phyloP scores from a whole-genome alignment of 2,329 filamentous ascomycete species.

The Pseudogymnoascus sp. region DNA sequence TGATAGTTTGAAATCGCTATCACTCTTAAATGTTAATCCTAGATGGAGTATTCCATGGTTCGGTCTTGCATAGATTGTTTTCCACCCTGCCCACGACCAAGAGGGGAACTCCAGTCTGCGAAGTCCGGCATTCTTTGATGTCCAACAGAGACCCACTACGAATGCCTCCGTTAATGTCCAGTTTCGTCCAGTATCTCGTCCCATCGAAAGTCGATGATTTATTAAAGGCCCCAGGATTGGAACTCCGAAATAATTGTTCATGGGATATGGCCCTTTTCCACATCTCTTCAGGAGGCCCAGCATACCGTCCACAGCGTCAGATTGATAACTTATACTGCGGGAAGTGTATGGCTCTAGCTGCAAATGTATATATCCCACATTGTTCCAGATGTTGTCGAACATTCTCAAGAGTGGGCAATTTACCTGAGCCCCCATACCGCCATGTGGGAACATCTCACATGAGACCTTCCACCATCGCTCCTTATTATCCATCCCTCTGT shows the following conservation, averaged over 20 bases:
- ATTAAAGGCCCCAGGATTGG: neutral
- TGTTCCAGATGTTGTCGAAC: neutral
- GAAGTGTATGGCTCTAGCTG: neutral
- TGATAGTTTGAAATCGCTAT: neutral
- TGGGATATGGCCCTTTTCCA: neutral
- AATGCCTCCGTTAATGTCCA: neutral
- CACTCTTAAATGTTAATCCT: neutral
- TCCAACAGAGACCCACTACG: neutral
- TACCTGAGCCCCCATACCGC: neutral
- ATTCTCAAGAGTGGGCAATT: neutral
- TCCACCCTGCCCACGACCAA: neutral
- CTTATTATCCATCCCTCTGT: neutral
- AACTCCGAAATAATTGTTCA: neutral
- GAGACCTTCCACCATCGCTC: neutral
- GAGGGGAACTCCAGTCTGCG: neutral
- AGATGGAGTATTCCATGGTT: neutral
- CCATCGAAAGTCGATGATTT: neutral
- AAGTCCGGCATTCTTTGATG: neutral
- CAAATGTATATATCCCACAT: neutral
- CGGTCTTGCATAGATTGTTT: neutral
- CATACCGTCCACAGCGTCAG: neutral
- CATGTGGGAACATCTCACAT: neutral
- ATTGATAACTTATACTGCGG: neutral
- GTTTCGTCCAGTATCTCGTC: neutral
- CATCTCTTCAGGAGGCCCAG: neutral